Evolutionary conservation across 495 filamentous ascomycete genomes (phyloP), one percentile per base, ranked within the genome.

Genomic region (Daldinia childiae): DNA sequence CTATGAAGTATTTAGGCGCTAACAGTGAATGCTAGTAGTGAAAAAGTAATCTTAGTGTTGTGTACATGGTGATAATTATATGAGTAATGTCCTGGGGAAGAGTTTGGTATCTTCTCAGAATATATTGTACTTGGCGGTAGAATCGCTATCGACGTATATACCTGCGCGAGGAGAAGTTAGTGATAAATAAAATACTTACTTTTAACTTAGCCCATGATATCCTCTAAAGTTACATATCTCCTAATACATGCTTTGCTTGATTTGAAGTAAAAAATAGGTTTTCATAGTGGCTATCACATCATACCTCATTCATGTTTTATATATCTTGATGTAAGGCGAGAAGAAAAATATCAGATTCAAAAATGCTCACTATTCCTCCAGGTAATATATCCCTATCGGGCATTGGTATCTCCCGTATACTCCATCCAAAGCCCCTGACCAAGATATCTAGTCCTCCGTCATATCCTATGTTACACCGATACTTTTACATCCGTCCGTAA

Each of bases 401-500:
- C 17, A 21, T 24, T 48, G 19, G 43, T 9, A 11, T 21, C 43
- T 19, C 11, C 9, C 19, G 19, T 21, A 5, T 48, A 11, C 50
- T 54, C 50, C 24, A 30, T 30, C 50, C 14, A 15, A 50, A 52
- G 19, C 4, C 32, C 15, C 27, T 30, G 12, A 14, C 17, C 12
- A 26, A 43, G 34, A 14, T 34, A 43, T 41, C 56, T 34, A 45
- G 14, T 14, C 26, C 12, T 58, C 8, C 8, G 27, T 15, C 32
- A 24, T n/a, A 58, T 27, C 9, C 17, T 11, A n/a, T 36, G 24
- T 26, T 17, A 26, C 19, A 19, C 34, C 41, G 19, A 57, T 57
- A 39, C 34, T 48, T 24, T 4, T 58, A 30, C 34, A 58, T 58
- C 55, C n/a, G 55, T 9, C n/a, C 29, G 15, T 56, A 39, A 30